A percentile compares a stretch with the other conserved stretches of the same genome.
Evolutionary conservation across 177 flowering plant genomes (phyloP).

Genomic region (Vitis hybrid): DNA sequence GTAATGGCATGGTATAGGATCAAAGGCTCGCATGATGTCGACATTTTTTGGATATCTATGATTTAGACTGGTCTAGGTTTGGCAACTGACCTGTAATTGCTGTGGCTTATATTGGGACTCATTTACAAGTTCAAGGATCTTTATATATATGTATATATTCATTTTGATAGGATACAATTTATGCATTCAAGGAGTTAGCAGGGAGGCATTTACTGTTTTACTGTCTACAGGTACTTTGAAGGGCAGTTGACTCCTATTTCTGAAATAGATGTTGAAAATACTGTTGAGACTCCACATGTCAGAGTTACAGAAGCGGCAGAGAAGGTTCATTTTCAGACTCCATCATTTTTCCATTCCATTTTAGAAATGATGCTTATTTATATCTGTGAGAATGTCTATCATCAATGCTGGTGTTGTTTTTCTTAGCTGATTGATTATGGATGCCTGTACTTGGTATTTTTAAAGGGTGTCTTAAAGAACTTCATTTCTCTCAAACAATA

Average conservation of each 20-base stretch:
- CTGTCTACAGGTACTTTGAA: constrained; percentile 74
- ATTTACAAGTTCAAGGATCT: not conserved
- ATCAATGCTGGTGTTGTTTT: not conserved
- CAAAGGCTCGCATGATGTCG: too few relatives aligned
- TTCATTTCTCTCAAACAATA: too few relatives aligned
- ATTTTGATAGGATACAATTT: not conserved
- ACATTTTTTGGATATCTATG: too few relatives aligned
- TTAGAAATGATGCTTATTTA: too few relatives aligned
- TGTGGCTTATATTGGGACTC: not conserved
- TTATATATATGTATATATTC: not conserved
- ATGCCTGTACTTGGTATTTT: too few relatives aligned
- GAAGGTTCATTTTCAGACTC: constrained; percentile 44
- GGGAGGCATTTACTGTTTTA: not conserved
- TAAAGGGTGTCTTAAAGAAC: too few relatives aligned
- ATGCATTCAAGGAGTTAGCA: not conserved
- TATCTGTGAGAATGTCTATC: too few relatives aligned
- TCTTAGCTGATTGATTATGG: not conserved
- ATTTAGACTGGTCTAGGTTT: too few relatives aligned
- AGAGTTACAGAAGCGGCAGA: constrained; percentile 78
- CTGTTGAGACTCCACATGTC: constrained; percentile 37
- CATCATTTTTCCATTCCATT: too few relatives aligned
- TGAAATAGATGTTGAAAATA: constrained; percentile 55
- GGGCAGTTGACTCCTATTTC: constrained; percentile 72
- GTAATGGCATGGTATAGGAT: too few relatives aligned
- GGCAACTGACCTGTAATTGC: not conserved